These are phyloP conservation scores for Botryotinia convoluta DNA, from an alignment of 2,329 filamentous ascomycete species.

Conservation along the genomic window DNA sequence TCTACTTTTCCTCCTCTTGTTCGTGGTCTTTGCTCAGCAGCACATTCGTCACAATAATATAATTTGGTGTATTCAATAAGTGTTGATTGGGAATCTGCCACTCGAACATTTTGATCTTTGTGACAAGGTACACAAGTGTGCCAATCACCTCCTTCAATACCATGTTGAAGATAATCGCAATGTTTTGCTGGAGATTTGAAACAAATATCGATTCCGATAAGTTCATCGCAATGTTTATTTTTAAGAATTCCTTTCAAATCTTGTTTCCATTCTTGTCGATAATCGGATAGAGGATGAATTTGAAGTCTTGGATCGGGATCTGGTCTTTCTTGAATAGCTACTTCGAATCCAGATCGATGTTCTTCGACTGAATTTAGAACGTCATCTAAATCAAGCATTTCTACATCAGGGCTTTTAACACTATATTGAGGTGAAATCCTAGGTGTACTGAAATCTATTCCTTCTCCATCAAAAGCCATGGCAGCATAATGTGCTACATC, in stretches of 20 bases:
- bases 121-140: not conserved
- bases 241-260: not conserved
- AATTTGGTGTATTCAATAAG: not conserved
- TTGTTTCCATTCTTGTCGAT: conserved; percentile 2
- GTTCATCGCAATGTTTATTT: conserved; percentile 4
- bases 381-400: not conserved
- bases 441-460: too few species aligned
- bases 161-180: conserved; percentile 8
- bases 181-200: conserved; percentile 4
- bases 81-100: not conserved
- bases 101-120: not conserved
- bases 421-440: not conserved
- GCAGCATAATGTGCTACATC: not conserved
- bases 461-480: not conserved
- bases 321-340: not conserved
- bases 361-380: not conserved
- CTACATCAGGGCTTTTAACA: not conserved
- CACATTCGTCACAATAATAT: conserved; percentile 7
- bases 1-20: not conserved
- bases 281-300: not conserved
- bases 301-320: not conserved
- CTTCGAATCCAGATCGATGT: not conserved
- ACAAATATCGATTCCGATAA: not conserved
- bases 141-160: not conserved
- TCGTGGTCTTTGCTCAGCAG: not conserved